Evolutionary conservation across 2,329 filamentous ascomycete species (phyloP).

Genomic region (Tetracladium maxilliforme): DNA sequence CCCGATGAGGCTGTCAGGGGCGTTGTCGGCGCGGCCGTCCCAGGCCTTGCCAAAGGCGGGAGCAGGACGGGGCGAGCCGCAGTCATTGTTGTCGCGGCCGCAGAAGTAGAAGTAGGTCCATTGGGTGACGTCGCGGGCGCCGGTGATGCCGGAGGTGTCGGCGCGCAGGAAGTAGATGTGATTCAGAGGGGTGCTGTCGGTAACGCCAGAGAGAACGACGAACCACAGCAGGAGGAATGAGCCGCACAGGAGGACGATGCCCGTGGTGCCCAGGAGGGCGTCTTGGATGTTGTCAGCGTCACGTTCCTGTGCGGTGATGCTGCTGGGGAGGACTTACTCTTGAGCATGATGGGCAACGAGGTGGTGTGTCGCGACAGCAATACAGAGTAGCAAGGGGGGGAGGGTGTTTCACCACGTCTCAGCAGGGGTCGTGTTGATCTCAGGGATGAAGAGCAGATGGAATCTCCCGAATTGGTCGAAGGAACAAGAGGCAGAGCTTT

Average conservation of each 20-base stretch:
- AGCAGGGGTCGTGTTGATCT: too few species aligned
- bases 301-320: conserved; percentile 14
- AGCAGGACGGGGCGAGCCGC: conserved; percentile 45
- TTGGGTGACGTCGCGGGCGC: conserved; percentile 50
- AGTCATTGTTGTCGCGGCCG: conserved; percentile 47
- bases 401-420: too few species aligned
- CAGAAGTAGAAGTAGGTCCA: conserved; percentile 92
- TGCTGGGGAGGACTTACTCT: conserved; percentile 18
- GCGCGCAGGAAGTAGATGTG: conserved; percentile 78
- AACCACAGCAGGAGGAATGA: conserved; percentile 51
- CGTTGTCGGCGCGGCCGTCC: conserved; percentile 34
- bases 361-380: too few species aligned
- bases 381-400: too few species aligned
- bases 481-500: too few species aligned
- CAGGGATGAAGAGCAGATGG: too few species aligned
- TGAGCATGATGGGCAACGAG: too few species aligned
- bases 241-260: conserved; percentile 46
- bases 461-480: too few species aligned
- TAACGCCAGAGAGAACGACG: conserved; percentile 45
- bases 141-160: conserved; percentile 57
- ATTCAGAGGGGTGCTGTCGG: conserved; percentile 43
- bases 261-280: conserved; percentile 35
- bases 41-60: conserved; percentile 60
- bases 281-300: too few species aligned
- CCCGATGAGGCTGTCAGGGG: conserved; percentile 39